phyloP scores from a whole-genome alignment of 805 yeast genomes.

The Isabelozyma pseudorhagii region DNA sequence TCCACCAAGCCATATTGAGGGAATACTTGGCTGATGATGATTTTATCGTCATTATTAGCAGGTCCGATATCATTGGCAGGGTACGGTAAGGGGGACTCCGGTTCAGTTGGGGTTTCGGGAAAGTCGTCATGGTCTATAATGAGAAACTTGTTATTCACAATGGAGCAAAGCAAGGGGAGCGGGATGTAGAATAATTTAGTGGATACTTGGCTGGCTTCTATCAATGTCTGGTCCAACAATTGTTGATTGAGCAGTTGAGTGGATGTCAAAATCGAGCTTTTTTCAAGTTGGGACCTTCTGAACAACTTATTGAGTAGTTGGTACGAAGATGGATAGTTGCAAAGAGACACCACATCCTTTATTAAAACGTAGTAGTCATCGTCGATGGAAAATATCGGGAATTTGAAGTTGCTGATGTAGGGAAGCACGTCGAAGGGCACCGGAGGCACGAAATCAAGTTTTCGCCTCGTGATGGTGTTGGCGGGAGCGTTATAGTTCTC shows the following conservation, averaged over 20 bases:
- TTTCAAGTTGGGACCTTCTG: conserved; percentile 15
- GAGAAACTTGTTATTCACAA: conserved; percentile 18
- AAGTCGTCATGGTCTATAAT: conserved; percentile 5
- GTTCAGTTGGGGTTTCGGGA: conserved; percentile 1
- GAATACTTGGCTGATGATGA: conserved; percentile 36
- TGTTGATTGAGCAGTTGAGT: conserved; percentile 16
- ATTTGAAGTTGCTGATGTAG: neutral
- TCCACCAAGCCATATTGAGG: conserved; percentile 37
- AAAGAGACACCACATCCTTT: conserved; percentile 27
- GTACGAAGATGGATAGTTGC: conserved; percentile 43
- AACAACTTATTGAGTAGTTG: conserved; percentile 31
- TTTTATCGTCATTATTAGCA: conserved; percentile 19
- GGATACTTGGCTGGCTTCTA: conserved; percentile 13
- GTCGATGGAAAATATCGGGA: conserved; percentile 15
- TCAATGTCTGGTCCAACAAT: conserved; percentile 15
- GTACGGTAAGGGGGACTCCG: neutral
- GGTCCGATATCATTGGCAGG: neutral
- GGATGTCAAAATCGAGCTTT: conserved; percentile 9
- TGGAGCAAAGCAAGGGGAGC: conserved; percentile 14
- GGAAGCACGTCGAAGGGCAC: neutral
- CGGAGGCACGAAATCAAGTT: neutral
- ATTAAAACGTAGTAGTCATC: conserved; percentile 21
- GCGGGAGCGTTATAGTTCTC: neutral
- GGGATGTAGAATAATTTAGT: conserved; percentile 24
- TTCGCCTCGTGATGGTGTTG: neutral